A percentile compares a stretch with the other conserved stretches of the same genome.
Evolutionary conservation across 805 yeast species (phyloP).

Genomic region (Pichia sporocuriosa): DNA sequence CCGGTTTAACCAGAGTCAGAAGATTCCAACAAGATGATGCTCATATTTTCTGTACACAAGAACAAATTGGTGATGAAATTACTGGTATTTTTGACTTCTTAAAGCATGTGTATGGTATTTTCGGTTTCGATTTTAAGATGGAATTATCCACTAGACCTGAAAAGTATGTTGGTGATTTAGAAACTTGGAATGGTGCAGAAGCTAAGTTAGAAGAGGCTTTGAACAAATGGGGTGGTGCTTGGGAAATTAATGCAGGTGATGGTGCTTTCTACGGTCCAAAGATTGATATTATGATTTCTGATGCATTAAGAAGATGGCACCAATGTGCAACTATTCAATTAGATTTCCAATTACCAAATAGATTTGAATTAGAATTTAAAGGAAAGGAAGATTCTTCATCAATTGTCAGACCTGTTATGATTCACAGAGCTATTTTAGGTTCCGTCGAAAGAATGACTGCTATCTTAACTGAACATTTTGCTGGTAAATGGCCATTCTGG

Average conservation of each 20-base stretch:
- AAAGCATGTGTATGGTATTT: conserved; percentile 77
- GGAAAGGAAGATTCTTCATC: conserved; percentile 55
- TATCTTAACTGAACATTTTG: conserved; percentile 93
- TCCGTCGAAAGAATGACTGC: conserved; percentile 99
- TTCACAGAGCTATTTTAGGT: conserved; percentile 97
- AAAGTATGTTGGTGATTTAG: conserved; percentile 88
- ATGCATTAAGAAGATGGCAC: conserved; percentile 93
- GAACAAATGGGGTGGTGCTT: conserved; percentile 76
- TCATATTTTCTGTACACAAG: conserved; percentile 91
- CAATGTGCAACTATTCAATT: conserved; percentile 99
- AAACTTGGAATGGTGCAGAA: conserved; percentile 93
- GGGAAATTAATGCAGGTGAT: conserved; percentile 96
- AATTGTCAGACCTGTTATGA: conserved; percentile 91
- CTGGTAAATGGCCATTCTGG: conserved; percentile 99
- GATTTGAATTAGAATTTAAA: conserved; percentile 87
- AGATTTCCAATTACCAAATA: conserved; percentile 94
- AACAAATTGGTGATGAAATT: conserved; percentile 84
- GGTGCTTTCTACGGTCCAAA: conserved; percentile 96
- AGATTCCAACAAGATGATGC: conserved; percentile 99
- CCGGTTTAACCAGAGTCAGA: conserved; percentile 94
- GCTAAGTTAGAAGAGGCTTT: conserved; percentile 74
- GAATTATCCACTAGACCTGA: conserved; percentile 97
- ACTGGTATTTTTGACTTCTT: conserved; percentile 80
- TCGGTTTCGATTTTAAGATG: conserved; percentile 94
- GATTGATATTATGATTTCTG: conserved; percentile 93